phyloP scores from a whole-genome alignment of 768 basidiomycete genomes.

The Suillus discolor region DNA sequence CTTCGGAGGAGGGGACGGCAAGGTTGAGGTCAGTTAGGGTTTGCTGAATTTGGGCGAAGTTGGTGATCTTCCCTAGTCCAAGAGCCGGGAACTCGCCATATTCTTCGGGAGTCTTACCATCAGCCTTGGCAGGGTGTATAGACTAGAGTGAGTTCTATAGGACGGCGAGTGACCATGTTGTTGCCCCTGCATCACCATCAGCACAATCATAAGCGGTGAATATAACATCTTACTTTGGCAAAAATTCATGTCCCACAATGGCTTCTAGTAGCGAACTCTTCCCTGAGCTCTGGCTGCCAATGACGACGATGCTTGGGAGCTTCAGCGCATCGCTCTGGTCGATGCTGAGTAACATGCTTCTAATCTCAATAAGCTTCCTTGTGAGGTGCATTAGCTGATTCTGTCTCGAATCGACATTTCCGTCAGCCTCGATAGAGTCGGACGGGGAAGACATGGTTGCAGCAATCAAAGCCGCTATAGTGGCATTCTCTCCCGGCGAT shows the following conservation, averaged over 20 bases:
- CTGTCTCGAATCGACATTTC: conserved; percentile 50
- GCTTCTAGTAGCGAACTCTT: conserved; percentile 98
- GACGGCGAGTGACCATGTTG: conserved; percentile 99
- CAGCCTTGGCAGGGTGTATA: conserved; percentile 70
- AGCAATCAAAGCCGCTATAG: conserved; percentile 74
- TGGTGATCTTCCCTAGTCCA: conserved; percentile 85
- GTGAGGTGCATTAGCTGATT: conserved; percentile 95
- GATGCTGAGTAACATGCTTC: conserved; percentile 91
- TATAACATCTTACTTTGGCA: conserved; percentile 83
- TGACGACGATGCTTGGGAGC: conserved; percentile 95
- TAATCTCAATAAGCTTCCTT: conserved; percentile 92
- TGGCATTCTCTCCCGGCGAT: conserved; percentile 56
- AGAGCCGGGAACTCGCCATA: conserved; percentile 95
- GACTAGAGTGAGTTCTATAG: conserved; percentile 94
- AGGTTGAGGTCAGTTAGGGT: conserved; percentile 94
- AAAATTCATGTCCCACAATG: conserved; percentile 96
- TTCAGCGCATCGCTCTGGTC: conserved; percentile 95
- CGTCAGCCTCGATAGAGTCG: conserved; percentile 43
- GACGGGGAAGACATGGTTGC: conserved; percentile 79
- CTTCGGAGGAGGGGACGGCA: conserved; percentile 86
- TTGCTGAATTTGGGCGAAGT: conserved; percentile 91
- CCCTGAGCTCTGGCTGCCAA: conserved; percentile 97
- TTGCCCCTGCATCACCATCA: conserved; percentile 66
- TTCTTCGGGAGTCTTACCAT: conserved; percentile 62
- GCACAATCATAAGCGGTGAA: not conserved